Evolutionary conservation across 805 yeast species (phyloP), one percentile per base, ranked within the genome.

Genomic region (Cyberlindnera euphorbiiphila): DNA sequence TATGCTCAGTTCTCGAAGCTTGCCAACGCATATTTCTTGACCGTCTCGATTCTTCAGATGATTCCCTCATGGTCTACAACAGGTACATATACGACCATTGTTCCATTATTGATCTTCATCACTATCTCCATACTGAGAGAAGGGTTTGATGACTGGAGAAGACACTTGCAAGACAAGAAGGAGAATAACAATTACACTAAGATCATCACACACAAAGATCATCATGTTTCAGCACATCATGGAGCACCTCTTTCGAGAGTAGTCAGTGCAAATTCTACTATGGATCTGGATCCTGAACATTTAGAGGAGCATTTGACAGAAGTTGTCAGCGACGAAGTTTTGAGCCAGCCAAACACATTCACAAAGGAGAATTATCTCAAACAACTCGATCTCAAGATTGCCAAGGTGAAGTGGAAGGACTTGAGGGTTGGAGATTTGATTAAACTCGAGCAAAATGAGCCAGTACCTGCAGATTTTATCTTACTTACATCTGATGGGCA

Each of bases 11-110:
- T 93, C 54, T 86, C 95, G 17, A 91, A 87, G 56, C 54, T 93
- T 30, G 98, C 98, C 20, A 93, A 93, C 57, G 69, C 89, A 44
- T 91, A 93, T 60, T 93, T 93, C 62, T 64, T 93, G 73, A 69
- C 79, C 3, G 93, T 93, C 13, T 89, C 98, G 3, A 83, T 93
- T 44, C 67, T 93, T 68, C 98, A 93, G 58, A 81, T 91, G 89
- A 81, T 93, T 32, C 98, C 98, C 1, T 77, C 88, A 3, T 93
- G 96, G 97, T 86, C 96, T 1, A 87, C 98, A 6, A 93, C 98
- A 0, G 98, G 98, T 42, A 83, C 88, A 10, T 87, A 78, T 56
- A 93, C 98, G 4, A 93, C 98, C 2, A 91, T 93, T 50, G 72
- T 89, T 27, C 98, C 98, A 2, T 68, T 93, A 40, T 65, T 81